Conservation (phyloP, 768 basidiomycete species). For the Xanthoconium purpureum region DNA sequence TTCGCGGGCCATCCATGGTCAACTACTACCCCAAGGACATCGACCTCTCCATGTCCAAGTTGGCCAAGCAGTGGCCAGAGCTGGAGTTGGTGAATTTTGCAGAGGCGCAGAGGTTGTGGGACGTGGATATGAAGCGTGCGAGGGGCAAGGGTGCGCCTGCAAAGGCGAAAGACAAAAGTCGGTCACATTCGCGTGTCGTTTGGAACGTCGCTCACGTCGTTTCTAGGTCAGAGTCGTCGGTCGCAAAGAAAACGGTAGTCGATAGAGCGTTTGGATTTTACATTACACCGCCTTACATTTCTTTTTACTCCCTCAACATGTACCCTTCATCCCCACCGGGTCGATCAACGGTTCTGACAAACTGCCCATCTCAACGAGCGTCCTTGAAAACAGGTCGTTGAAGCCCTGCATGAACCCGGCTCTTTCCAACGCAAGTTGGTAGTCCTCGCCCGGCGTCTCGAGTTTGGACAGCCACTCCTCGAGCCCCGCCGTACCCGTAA, state of each 20-base stretch:
- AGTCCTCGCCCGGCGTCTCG: slow-evolving; percentile 26
- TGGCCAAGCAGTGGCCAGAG: slow-evolving; percentile 52
- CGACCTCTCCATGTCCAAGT: slow-evolving; percentile 51
- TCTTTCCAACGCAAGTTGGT: slow-evolving; percentile 40
- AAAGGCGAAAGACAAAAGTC: slow-evolving; percentile 71
- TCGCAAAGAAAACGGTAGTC: slow-evolving; percentile 41
- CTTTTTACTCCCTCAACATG: slow-evolving; percentile 13
- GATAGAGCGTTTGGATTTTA: neutral
- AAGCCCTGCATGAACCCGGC: slow-evolving; percentile 60
- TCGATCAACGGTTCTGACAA: slow-evolving; percentile 32
- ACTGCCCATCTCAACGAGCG: slow-evolving; percentile 58
- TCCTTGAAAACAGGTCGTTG: slow-evolving; percentile 59
- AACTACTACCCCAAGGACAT: slow-evolving; percentile 74
- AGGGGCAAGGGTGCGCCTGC: slow-evolving; percentile 83
- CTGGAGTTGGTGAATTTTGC: slow-evolving; percentile 60
- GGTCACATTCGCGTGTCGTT: slow-evolving; percentile 19
- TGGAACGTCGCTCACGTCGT: neutral
- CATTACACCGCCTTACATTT: neutral
- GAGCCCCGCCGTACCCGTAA: slow-evolving; percentile 54
- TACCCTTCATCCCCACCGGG: slow-evolving; percentile 17
- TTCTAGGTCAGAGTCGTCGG: slow-evolving; percentile 52
- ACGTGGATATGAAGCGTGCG: slow-evolving; percentile 63
- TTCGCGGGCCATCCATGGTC: slow-evolving; percentile 84
- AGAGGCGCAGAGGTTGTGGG: slow-evolving; percentile 60
- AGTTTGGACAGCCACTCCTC: slow-evolving; percentile 64